Base-by-base conservation (phyloP, 2,329 filamentous ascomycete species). In the Cytospora leucostoma region DNA sequence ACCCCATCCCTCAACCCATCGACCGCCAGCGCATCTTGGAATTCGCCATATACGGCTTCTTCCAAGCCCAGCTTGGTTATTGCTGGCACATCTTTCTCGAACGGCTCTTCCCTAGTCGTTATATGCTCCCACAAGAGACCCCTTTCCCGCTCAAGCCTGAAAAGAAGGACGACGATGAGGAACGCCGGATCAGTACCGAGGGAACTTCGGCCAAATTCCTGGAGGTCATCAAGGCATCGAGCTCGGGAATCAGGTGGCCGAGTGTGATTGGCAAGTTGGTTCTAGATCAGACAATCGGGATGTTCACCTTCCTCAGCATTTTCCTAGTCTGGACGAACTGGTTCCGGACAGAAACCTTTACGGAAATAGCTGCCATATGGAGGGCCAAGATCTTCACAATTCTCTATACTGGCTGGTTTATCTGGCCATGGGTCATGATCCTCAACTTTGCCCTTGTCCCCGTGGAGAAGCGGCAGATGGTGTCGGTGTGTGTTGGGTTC, bases 401-500 rank as follows among this genome's bases (percentile, higher is more conserved):
- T 34, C 55, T 71, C 19, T 65, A 63, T 35, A 68, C 70, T 34
- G 68, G 65, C 7, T 71, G 70, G 70, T 63, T 64, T 19, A 66
- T 71, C 3, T 71, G 70, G 70, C 70, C 70, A 10, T 64, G 66
- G 32, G 69, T 71, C 12, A 69, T 67, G 51, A 58, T 70, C n/a
- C 56, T 68, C 56, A 71, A 70, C 57, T 71, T 70, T 32, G 61
- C 67, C 50, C 69, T 69, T 49, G 67, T 71, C 17, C 70, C 70
- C 15, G 70, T 71, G 34, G 62, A 68, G 47, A 68, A 65, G 56
- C 67, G 70, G 2, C 69, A 70, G 40, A 34, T 70, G 35, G 70
- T 71, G 21, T 66, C 68, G 0, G 68, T 69, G 12, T 71, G 70
- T 44, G 67, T 70, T 32, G 69, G 70, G 4, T 71, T 71, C 37